These are phyloP conservation scores for Nakataea oryzae DNA, from an alignment of 2,329 filamentous ascomycete genomes.

Conservation along the genomic window DNA sequence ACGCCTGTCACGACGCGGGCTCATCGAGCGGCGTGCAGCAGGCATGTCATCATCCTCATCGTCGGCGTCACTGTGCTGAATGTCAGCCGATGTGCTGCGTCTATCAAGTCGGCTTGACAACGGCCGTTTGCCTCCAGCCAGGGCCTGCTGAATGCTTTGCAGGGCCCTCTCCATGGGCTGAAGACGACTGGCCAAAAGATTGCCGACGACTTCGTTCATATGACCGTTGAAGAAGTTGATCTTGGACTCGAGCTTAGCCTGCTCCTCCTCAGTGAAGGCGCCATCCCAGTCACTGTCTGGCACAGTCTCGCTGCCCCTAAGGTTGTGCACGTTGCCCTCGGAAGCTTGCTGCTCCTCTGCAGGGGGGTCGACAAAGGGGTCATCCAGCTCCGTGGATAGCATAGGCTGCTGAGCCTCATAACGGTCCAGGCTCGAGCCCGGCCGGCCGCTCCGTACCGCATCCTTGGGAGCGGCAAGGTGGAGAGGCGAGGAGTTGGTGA, in stretches of 20 bases:
- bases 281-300: conserved; percentile 89
- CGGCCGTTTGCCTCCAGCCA: conserved; percentile 42
- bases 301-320: conserved; percentile 52
- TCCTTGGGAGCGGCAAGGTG: conserved; percentile 37
- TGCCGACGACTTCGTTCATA: conserved; percentile 77
- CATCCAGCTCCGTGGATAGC: conserved; percentile 46
- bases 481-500: conserved; percentile 38
- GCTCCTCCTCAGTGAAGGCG: conserved; percentile 70
- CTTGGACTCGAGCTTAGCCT: conserved; percentile 70
- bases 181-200: conserved; percentile 64
- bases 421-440: conserved; percentile 60
- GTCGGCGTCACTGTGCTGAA: conserved; percentile 80
- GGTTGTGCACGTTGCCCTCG: conserved; percentile 37
- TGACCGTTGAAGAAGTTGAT: conserved; percentile 85
- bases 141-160: conserved; percentile 59
- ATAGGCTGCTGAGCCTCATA: conserved; percentile 35
- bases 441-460: conserved; percentile 53
- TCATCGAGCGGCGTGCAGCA: conserved; percentile 55
- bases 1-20: conserved; percentile 67
- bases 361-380: conserved; percentile 48
- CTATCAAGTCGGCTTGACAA: conserved; percentile 47
- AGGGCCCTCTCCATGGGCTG: conserved; percentile 75
- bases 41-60: conserved; percentile 74
- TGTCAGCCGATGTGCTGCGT: conserved; percentile 59
- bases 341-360: not conserved